Evolutionary conservation across 2,329 filamentous ascomycete species (phyloP).

Genomic region (Paraconiothyrium sp.): DNA sequence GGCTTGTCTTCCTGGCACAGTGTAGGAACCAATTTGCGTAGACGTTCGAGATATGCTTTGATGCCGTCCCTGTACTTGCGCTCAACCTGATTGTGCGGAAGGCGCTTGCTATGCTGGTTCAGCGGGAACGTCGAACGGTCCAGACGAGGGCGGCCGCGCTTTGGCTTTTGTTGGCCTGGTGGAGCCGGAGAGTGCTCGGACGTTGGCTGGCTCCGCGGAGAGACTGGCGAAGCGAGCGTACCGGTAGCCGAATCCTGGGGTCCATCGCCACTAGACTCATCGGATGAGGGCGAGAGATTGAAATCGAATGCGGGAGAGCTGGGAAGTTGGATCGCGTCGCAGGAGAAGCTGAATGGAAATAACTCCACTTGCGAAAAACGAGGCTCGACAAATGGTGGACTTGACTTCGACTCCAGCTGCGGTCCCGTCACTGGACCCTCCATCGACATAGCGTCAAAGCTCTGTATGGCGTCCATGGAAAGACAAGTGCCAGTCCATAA

Average conservation of each 20-base stretch:
- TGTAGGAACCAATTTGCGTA: slow-evolving; percentile 39
- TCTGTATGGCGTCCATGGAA: slow-evolving; percentile 34
- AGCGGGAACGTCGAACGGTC: slow-evolving; percentile 31
- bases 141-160: slow-evolving; percentile 45
- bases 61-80: slow-evolving; percentile 44
- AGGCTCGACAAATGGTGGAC: slow-evolving; percentile 30
- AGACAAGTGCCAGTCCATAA: slow-evolving; percentile 36
- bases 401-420: slow-evolving; percentile 23
- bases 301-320: slow-evolving; percentile 17
- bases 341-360: slow-evolving; percentile 30
- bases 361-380: slow-evolving; percentile 33
- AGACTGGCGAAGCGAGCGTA: slow-evolving; percentile 29
- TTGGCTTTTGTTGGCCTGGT: slow-evolving; percentile 37
- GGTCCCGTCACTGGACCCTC: slow-evolving; percentile 24
- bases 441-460: slow-evolving; percentile 29
- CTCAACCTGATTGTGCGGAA: slow-evolving; percentile 50
- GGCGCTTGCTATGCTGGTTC: slow-evolving; percentile 30
- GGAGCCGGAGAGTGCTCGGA: slow-evolving; percentile 23
- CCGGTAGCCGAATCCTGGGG: slow-evolving; percentile 11
- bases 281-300: slow-evolving; percentile 30
- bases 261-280: slow-evolving; percentile 31
- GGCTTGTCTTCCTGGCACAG: slow-evolving; percentile 41
- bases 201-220: background rate
- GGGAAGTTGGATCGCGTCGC: slow-evolving; percentile 24
- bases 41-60: slow-evolving; percentile 41